Evolutionary conservation across 805 yeast genomes (phyloP), one percentile per base, ranked within the genome.

Genomic region (Lachancea cidri): DNA sequence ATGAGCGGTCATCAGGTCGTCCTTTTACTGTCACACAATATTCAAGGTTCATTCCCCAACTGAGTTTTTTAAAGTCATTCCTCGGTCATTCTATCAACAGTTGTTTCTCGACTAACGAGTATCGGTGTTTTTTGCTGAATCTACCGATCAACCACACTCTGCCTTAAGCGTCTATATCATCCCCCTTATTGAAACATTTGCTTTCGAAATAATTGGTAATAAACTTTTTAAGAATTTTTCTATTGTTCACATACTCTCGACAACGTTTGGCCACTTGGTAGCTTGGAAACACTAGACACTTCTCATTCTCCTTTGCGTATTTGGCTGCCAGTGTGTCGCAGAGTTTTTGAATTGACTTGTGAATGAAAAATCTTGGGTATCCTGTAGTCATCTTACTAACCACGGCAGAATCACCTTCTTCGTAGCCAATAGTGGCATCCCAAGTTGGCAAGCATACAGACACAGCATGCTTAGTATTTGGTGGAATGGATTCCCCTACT

Each of bases 381-480:
- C 96, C 97, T 3, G 89, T 77, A 39, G 67, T 69, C 94, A 89
- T 86, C 61, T 80, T 79, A 40, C 68, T 65, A 9, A 81, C 78
- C 4, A 88, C 88, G 83, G 89, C 80, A 15, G 75, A 81, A 52
- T 83, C 78, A 15, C 95, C 95, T 61, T 84, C 91, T 57, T 86
- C 96, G 53, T 89, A 88, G 5, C 86, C 95, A 2, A 89, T 83
- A 3, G 83, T 86, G 33, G 94, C 86, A 39, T 77, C 83, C 96
- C 96, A 89, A 0, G 95, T 83, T 4, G 97, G 96, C 20, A 88
- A 71, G 0, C 95, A 82, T 39, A 88, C 95, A 3, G 95, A 84
- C 2, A 89, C 95, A 0, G 96, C 96, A 62, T 89, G 96, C 8
- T 49, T 80, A 0, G 94, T 83, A 60, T 86, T 81, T 45, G 85